Evolutionary conservation across 257 asterid genomes (phyloP), one percentile per base, ranked within the genome.

Genomic region (Solanum etuberosum): DNA sequence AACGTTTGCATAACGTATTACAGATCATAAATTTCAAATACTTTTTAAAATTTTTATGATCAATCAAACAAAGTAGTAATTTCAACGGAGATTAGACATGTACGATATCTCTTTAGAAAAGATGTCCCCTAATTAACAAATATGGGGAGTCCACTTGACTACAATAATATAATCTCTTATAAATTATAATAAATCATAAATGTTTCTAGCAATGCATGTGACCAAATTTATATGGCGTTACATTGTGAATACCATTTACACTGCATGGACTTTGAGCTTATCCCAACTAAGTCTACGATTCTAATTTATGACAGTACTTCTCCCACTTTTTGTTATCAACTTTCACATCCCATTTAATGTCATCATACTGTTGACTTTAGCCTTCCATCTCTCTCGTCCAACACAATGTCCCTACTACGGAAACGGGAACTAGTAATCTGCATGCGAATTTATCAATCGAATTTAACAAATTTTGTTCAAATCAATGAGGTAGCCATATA

Each of bases 191-290:
- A 37, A 37, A 51, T 35, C 18, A 35, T 72, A 72, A 72, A 72
- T 72, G 81, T 18, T 21, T 72, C 48, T 72, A 35, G 16, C 81
- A 73, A 20, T 73, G 81, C 48, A 72, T 72, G 81, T 73, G 81
- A 73, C 18, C 81, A 32, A 71, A 71, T 71, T 71, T 71, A 71
- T 71, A 32, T 20, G 63, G 63, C 63, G 63, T 54, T 54, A 54
- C 63, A 54, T 16, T 38, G 43, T 32, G 42, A 7, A 29, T 68
- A 70, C 76, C 15, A 29, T 72, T 72, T 20, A 72, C 48, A 20
- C 18, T 71, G 9, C 80, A 18, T 72, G 15, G 34, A 12, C 72
- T 11, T 25, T 25, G 31, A 12, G 37, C 78, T 34, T 23, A 9
- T 72, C 48, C 16, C 65, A 57, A 21, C 65, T 12, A 72, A 34